These are phyloP conservation scores for Cyclocybe aegerita DNA, from an alignment of 768 basidiomycete species.

Conservation along the genomic window DNA sequence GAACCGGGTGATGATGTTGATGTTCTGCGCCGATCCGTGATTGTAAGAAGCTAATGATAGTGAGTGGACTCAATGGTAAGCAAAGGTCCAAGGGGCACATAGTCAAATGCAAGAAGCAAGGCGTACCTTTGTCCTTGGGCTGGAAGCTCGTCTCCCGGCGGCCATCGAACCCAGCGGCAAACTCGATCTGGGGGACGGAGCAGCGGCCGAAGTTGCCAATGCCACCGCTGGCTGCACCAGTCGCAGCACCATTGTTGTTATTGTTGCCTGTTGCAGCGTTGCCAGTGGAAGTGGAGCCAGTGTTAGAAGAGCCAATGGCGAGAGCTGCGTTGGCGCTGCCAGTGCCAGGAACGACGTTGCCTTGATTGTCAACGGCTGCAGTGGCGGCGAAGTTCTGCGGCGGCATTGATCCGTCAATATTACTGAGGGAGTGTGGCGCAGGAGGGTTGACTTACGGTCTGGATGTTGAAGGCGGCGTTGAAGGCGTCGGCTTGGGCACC, in stretches of 20 bases:
- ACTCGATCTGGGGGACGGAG: slow-evolving; percentile 52
- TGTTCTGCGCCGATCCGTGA: slow-evolving; percentile 62
- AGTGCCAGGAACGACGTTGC: slow-evolving; percentile 21
- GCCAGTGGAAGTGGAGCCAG: slow-evolving; percentile 14
- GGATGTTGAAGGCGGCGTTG: slow-evolving; percentile 40
- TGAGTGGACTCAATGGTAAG: background rate
- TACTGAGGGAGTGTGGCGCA: slow-evolving; percentile 2
- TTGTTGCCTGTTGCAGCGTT: slow-evolving; percentile 13
- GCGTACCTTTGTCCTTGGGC: slow-evolving; percentile 45
- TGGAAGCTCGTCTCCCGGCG: slow-evolving; percentile 55
- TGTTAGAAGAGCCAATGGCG: slow-evolving; percentile 4
- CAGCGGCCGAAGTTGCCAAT: slow-evolving; percentile 53
- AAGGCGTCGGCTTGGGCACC: slow-evolving; percentile 61
- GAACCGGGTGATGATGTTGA: slow-evolving; percentile 56
- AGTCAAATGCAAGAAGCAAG: too few species aligned
- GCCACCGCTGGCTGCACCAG: slow-evolving; percentile 16
- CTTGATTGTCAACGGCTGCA: slow-evolving; percentile 39
- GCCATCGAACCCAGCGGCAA: slow-evolving; percentile 51
- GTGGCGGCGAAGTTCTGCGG: slow-evolving; percentile 37
- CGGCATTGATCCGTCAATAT: background rate
- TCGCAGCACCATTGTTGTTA: slow-evolving; percentile 16
- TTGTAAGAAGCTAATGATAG: slow-evolving; percentile 38
- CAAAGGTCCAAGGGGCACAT: too few species aligned
- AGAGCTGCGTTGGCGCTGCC: too few species aligned
- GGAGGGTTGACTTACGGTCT: slow-evolving; percentile 27